These are phyloP conservation scores for Fulvia fulva DNA, from an alignment of 2,329 filamentous ascomycete genomes.

Conservation along the genomic window DNA sequence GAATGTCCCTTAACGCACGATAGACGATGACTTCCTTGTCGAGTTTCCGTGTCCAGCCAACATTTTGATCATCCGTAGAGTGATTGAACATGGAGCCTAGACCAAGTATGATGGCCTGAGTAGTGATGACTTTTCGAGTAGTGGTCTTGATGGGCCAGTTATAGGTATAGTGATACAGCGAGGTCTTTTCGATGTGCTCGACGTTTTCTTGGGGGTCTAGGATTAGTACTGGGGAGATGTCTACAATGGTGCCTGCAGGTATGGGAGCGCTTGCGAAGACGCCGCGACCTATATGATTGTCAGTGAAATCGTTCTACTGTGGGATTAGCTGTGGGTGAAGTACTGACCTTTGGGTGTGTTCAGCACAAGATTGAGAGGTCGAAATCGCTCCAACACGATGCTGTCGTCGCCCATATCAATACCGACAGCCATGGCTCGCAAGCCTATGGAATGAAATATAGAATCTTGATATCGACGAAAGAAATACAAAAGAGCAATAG, in stretches of 20 bases:
- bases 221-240: constrained; percentile 51
- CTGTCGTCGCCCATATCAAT: not conserved
- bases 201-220: constrained; percentile 47
- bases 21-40: constrained; percentile 47
- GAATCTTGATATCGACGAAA: not conserved
- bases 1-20: constrained; percentile 47
- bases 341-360: constrained; percentile 50
- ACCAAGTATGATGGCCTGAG: constrained; percentile 53
- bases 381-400: constrained; percentile 38
- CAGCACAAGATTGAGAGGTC: constrained; percentile 41
- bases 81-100: constrained; percentile 59
- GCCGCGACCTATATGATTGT: constrained; percentile 44
- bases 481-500: not conserved
- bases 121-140: constrained; percentile 13
- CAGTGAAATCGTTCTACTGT: no score
- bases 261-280: constrained; percentile 49
- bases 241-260: constrained; percentile 46
- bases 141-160: constrained; percentile 41
- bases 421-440: constrained; percentile 3
- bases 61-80: constrained; percentile 49
- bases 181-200: constrained; percentile 48
- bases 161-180: constrained; percentile 55
- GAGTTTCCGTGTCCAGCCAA: constrained; percentile 52
- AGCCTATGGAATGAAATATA: not conserved
- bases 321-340: no score